Evolutionary conservation across 2,329 filamentous ascomycete genomes (phyloP), one percentile per base, ranked within the genome.

Genomic region (Botryosphaeria dothidea): DNA sequence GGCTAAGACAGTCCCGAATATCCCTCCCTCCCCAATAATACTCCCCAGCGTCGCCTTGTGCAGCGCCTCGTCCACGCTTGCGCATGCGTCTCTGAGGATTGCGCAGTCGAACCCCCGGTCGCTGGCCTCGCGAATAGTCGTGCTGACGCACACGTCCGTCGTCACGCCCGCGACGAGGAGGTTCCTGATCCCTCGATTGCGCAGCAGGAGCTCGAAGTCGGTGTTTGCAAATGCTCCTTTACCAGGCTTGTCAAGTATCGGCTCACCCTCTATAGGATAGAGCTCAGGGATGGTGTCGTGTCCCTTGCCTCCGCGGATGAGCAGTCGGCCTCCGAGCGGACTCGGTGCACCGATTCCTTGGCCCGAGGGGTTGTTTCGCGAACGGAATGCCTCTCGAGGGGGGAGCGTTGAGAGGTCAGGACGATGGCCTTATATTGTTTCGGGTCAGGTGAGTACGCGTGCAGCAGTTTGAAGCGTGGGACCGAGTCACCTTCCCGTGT

Each of bases 261-360:
- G 78, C 68, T 86, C 84, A 2, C 75, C 62, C 36, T 45, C 52
- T 17, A 81, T 63, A 15, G 84, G 84, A 65, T 80, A 80, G 34
- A 86, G 72, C 68, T 88, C 85, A 7, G 80, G 75, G 19, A 88
- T 80, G 31, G 83, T 86, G 52, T 84, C 85, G 69, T 88, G 85
- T 0, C 86, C 86, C 23, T 76, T 70, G 69, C 88, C 83, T 0
- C 86, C 86, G 21, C 86, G 82, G 25, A 88, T 77, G 3, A 89
- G 75, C 2, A 88, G 79, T n/a, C 83, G 82, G 17, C 62, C 62
- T 0, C 86, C 86, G 49, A 88, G 72, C 1, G 85, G 85, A 0
- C 86, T 86, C 15, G 67, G 73, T 11, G 81, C 80, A 3, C 80
- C 82, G 51, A 88, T 86, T 0, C 83, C 82, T n/a, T 84, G 69